Base-by-base conservation (phyloP, 2,329 filamentous ascomycete genomes). In the Penicillium sp. region DNA sequence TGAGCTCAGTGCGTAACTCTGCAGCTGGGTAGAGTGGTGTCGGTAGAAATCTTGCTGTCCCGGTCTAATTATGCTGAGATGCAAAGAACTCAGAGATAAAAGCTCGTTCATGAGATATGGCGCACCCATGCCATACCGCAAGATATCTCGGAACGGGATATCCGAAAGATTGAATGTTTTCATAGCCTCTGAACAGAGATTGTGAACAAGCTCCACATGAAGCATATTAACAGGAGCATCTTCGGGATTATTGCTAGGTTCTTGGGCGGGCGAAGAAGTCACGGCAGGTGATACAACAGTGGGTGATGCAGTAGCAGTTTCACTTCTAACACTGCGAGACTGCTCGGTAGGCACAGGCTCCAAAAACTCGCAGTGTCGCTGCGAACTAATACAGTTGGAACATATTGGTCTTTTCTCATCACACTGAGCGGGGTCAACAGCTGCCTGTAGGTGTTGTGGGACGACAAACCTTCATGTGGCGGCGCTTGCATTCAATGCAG, bases 51-150 rank as follows among this genome's bases (percentile, higher is more conserved):
- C 48, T 51, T 59, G 62, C 73, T 79, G 62, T 75, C 79, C 55
- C 71, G 69, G 45, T 69, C 66, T 21, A 2, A 73, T 61, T 2
- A 67, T 71, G 55, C 73, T 75, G 15, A 77, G 61, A 56, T 83
- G 78, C 3, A 79, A 69, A 5, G 80, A 79, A 13, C 78, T 73
- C 47, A 80, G 61, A 40, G 79, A 80, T 12, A 83, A 73, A 6
- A 81, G 47, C 61, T 81, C 73, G 56, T 82, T 78, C 60, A 82
- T 75, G 4, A 81, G 73, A 54, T 79, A 82, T 1, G 78, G 80
- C 3, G 58, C 65, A n/a, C 41, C 31, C 5, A 67, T 25, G 2
- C 54, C 49, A 15, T 50, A 25, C 23, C 29, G 50, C 10, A 62
- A 31, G 1, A 64, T 23, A 3, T 61, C 56, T 0, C 54, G 10